Conservation (phyloP, 2,329 filamentous ascomycete genomes). For the Endothia cerciana region DNA sequence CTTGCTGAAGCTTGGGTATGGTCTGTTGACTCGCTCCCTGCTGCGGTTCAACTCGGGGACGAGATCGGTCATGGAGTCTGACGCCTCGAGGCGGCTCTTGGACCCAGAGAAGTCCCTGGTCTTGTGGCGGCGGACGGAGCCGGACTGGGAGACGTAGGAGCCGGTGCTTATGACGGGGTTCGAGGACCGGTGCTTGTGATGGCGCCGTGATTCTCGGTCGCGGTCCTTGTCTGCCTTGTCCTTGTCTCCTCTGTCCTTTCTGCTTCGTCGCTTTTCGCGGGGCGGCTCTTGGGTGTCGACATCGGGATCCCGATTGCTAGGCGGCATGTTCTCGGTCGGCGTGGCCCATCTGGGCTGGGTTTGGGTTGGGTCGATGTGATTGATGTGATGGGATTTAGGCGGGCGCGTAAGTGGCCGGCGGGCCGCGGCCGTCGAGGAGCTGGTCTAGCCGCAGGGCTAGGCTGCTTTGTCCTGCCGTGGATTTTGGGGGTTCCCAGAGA, state of each 20-base stretch:
- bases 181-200: conserved; percentile 47
- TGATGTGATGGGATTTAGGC: conserved; percentile 4
- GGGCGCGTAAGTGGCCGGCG: conserved; percentile 8
- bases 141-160: conserved; percentile 40
- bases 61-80: conserved; percentile 51
- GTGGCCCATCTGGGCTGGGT: conserved; percentile 23
- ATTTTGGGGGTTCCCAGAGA: neutral
- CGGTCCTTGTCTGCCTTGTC: conserved; percentile 39
- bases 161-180: conserved; percentile 46
- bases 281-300: conserved; percentile 28
- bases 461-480: neutral
- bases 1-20: conserved; percentile 86
- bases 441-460: conserved; percentile 1
- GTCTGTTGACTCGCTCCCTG: conserved; percentile 56
- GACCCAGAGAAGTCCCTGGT: conserved; percentile 27
- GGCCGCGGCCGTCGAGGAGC: conserved; percentile 3
- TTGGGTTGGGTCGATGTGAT: neutral
- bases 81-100: conserved; percentile 30
- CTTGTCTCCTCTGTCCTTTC: conserved; percentile 34
- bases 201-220: conserved; percentile 43
- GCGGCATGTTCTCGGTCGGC: conserved; percentile 25
- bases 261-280: conserved; percentile 32
- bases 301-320: conserved; percentile 32
- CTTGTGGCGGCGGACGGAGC: conserved; percentile 38
- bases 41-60: conserved; percentile 51